Evolutionary conservation across 2,329 filamentous ascomycete species (phyloP), one percentile per base, ranked within the genome.

Genomic region (Ceratocystis variospora): DNA sequence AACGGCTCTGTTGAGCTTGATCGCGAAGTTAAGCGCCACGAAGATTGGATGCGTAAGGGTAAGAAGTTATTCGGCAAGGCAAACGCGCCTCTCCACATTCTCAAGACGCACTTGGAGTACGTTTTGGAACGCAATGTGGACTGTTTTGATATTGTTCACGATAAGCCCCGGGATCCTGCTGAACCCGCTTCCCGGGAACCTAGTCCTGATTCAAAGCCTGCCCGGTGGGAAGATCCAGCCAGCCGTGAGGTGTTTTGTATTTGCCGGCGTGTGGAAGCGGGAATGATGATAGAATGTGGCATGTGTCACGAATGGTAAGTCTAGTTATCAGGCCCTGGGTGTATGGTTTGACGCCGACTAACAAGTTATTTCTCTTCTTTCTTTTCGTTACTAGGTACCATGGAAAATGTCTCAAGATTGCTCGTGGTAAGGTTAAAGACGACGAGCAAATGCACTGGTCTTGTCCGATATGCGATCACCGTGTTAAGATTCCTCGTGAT

Each of bases 221-320:
- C 74, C 68, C 82, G 77, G 70, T 87, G 78, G 81, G 80, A 87
- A 71, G 81, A 88, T 71, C 82, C 79, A 73, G 85, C 77, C 41
- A 81, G 81, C 66, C 76, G 83, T 45, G 92, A 97, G 73, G 93
- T 97, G 0, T 99, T 97, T 75, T 99, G 94, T 75, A 96, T 99
- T 70, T 99, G 94, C 76, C 86, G 94, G 68, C 90, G 87, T 69
- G 84, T 90, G 5, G 94, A 99, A 76, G 91, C 93, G 46, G 94
- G 94, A 63, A 95, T 97, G 88, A 99, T 99, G 94, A 97, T 99
- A 71, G 94, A 99, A 76, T 99, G 94, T 74, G 94, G 97, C 74
- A 81, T 96, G 48, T 99, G 94, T 76, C 93, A 96, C 72, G 94
- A 99, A 78, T 99, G 94, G 94, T 92, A 75, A 79, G 86, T 79